These are phyloP conservation scores for Penicillium concentricum DNA, from an alignment of 2,329 filamentous ascomycete genomes.

Conservation along the genomic window DNA sequence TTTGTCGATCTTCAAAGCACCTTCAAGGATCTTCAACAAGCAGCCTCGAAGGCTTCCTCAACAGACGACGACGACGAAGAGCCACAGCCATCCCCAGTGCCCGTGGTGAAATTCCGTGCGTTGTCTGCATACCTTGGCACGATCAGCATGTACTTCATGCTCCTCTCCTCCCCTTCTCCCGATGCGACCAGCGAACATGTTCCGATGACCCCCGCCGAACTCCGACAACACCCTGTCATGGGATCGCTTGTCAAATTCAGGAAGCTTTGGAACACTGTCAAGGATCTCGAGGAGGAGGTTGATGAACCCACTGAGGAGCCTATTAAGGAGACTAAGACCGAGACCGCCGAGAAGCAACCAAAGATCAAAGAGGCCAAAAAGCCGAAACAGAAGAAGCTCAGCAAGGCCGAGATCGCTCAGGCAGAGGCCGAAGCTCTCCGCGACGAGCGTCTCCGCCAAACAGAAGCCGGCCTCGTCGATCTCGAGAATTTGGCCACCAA, in stretches of 20 bases:
- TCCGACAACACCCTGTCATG: constrained; percentile 92
- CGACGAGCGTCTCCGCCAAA: constrained; percentile 53
- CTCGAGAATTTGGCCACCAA: constrained; percentile 61
- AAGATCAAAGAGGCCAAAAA: constrained; percentile 40
- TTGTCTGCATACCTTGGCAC: constrained; percentile 82
- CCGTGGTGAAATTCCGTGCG: constrained; percentile 72
- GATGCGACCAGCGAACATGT: constrained; percentile 55
- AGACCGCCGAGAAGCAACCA: constrained; percentile 24
- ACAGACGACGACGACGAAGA: constrained; percentile 31
- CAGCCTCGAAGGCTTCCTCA: constrained; percentile 58
- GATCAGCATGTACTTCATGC: constrained; percentile 89
- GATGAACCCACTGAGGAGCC: constrained; percentile 21
- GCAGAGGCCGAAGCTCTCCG: constrained; percentile 54
- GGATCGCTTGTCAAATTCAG: constrained; percentile 75
- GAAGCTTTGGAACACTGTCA: constrained; percentile 74
- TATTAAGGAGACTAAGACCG: constrained; percentile 17
- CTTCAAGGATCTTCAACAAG: constrained; percentile 58
- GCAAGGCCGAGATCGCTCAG: constrained; percentile 54
- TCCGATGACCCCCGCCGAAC: constrained; percentile 70
- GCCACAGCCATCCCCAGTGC: constrained; percentile 50
- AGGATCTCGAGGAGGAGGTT: constrained; percentile 59
- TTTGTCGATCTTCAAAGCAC: constrained; percentile 67
- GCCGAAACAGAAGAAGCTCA: constrained; percentile 45
- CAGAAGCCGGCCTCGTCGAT: constrained; percentile 71
- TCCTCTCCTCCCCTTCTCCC: constrained; percentile 77